Base-by-base conservation (phyloP, 2,329 filamentous ascomycete genomes). In the Mycosphaerella sp. region DNA sequence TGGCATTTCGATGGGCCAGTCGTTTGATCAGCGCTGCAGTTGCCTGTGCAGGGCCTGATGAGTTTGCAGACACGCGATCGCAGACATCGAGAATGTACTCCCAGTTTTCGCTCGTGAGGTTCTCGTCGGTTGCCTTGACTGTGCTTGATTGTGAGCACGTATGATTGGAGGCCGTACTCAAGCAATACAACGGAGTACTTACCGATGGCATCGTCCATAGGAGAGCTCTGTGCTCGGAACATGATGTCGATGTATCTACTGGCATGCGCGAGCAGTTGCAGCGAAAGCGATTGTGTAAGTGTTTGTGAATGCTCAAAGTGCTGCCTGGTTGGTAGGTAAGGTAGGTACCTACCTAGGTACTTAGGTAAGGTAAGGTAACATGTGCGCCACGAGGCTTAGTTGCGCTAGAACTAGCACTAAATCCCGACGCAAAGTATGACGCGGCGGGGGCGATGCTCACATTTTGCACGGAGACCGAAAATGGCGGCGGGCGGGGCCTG, bases 121-220 rank as follows among this genome's bases (percentile, higher is more conserved):
- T 98, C 80, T 98, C 93, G 74, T 98, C 93, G 53, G 93, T 98
- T 68, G 93, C 91, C 74, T 87, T 87, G 67, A 82, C 84, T 85
- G 40, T 29, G 14, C 23, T 29, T 5, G 11, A 26, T 38, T 32
- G 36, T 48, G 17, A 51, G 17, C 31, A 14, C 2, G 31, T 17
- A 29, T 29, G 26, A 29, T 29, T 6, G 26, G 5, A 29, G 26
- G 26, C 26, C 26, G 5, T 7, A 4, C 23, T 29, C 12, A 21
- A 47, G 34, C 36, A 31, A 31, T 10, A 38, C 17, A 14, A 17
- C 32, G 10, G 21, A 14, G 32, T 14, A 45, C 48, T 39, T 59
- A 50, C 57, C 57, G 43, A 56, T 38, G 38, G 57, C 51, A 43
- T 57, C 57, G 46, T 59, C 57, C 51, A 59, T 56, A 21, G 57